Evolutionary conservation across 2,329 filamentous ascomycete genomes (phyloP).

Genomic region (Pseudocercospora cruenta): DNA sequence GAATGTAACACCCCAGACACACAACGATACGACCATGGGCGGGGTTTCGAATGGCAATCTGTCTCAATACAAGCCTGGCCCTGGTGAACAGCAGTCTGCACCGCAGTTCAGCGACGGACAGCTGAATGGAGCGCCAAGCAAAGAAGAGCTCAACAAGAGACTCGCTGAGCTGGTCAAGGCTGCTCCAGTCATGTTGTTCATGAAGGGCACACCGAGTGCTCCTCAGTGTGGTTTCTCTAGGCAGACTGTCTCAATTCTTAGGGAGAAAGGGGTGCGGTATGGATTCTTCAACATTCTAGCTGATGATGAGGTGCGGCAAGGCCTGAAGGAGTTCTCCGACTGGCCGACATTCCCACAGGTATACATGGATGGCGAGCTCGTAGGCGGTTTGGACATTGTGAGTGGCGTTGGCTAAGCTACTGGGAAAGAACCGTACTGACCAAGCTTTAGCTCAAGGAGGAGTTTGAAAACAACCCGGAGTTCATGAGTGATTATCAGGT

Average conservation of each 20-base stretch:
- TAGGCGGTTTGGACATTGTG: conserved; percentile 95
- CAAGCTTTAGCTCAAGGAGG: conserved; percentile 80
- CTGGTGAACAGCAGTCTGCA: conserved; percentile 50
- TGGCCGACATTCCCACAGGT: conserved; percentile 98
- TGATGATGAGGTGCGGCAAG: conserved; percentile 95
- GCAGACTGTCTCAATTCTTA: conserved; percentile 81
- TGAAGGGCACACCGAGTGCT: conserved; percentile 89
- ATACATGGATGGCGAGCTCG: conserved; percentile 86
- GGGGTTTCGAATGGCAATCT: conserved; percentile 35
- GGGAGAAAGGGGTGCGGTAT: conserved; percentile 90
- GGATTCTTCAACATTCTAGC: conserved; percentile 99
- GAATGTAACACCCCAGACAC: conserved; percentile 36
- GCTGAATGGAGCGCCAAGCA: conserved; percentile 54
- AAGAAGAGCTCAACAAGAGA: conserved; percentile 83
- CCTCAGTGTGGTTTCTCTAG: conserved; percentile 93
- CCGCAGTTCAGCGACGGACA: conserved; percentile 50
- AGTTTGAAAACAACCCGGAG: conserved; percentile 78
- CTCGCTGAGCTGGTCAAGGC: conserved; percentile 87
- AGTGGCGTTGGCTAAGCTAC: conserved; percentile 45
- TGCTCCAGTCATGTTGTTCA: conserved; percentile 97
- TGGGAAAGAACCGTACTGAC: neutral
- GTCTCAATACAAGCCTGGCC: conserved; percentile 49
- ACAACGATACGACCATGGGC: conserved; percentile 24
- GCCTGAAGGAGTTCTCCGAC: conserved; percentile 94
- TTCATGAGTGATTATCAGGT: conserved; percentile 77